A percentile compares a stretch with the other conserved stretches of the same genome.
These are phyloP conservation scores for Podospora fimiseda DNA, from an alignment of 495 filamentous ascomycete genomes.

Conservation along the genomic window DNA sequence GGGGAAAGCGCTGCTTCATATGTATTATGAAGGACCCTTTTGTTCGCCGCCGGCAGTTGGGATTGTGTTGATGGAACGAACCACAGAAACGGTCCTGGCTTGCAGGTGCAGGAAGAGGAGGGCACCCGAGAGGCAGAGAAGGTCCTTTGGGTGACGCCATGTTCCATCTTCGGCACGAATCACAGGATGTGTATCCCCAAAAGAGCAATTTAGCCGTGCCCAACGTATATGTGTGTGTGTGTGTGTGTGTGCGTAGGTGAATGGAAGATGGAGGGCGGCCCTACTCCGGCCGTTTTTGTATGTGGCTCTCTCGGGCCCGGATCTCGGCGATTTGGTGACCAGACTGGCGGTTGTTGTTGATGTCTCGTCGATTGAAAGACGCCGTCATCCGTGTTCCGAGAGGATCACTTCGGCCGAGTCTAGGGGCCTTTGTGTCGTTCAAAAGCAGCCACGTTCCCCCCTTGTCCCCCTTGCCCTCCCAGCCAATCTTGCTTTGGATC, in stretches of 20 bases:
- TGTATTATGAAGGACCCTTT: background rate
- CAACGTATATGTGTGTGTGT: too few relatives aligned
- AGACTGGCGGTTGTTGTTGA: background rate
- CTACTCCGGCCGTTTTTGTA: constrained; percentile 29
- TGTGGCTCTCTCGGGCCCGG: constrained; percentile 4
- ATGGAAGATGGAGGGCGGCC: constrained; percentile 19
- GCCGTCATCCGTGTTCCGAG: constrained; percentile 4
- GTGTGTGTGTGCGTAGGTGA: background rate
- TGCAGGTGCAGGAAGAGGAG: too few relatives aligned
- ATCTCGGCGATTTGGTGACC: constrained; percentile 4
- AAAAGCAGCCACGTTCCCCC: constrained; percentile 3
- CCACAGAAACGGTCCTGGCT: background rate
- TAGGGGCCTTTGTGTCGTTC: constrained; percentile 2
- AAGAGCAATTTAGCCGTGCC: constrained; percentile 21
- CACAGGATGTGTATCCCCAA: background rate
- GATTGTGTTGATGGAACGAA: background rate
- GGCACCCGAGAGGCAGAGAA: too few relatives aligned
- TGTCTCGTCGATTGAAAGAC: background rate
- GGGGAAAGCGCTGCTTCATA: background rate
- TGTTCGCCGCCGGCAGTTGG: constrained; percentile 7
- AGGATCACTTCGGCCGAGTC: constrained; percentile 12
- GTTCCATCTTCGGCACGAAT: background rate
- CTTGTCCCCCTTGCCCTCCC: background rate
- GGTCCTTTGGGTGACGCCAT: background rate
- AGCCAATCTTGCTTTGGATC: too few relatives aligned